These are phyloP conservation scores for Letharia columbiana DNA, from an alignment of 495 filamentous ascomycete species.

Conservation along the genomic window DNA sequence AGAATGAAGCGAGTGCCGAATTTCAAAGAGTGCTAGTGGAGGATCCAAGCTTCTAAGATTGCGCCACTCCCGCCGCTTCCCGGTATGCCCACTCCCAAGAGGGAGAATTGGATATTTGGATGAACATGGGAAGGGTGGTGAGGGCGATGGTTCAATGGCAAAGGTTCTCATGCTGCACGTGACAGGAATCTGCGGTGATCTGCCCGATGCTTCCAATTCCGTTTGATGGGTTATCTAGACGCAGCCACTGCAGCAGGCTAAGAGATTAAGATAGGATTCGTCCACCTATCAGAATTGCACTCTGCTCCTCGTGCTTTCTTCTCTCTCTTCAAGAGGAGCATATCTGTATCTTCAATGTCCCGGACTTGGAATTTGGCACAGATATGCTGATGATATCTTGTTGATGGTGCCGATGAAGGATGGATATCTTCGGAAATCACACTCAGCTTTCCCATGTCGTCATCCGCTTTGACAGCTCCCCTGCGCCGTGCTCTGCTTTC, in stretches of 20 bases:
- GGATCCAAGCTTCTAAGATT: background rate
- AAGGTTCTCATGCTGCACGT: background rate
- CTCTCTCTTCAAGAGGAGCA: background rate
- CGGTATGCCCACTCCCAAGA: background rate
- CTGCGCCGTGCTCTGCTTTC: background rate
- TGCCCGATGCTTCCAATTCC: too few relatives aligned
- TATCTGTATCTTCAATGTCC: background rate
- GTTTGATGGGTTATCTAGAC: background rate
- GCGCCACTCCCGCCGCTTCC: slow-evolving; percentile 7
- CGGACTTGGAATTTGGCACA: background rate
- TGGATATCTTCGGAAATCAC: slow-evolving; percentile 3
- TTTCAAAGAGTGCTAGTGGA: background rate
- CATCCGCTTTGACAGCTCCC: background rate
- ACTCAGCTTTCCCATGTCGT: background rate
- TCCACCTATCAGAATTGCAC: slow-evolving; percentile 10
- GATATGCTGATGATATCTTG: background rate
- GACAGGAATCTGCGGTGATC: background rate
- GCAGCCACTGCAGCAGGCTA: background rate
- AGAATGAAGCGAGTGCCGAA: background rate
- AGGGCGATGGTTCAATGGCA: background rate
- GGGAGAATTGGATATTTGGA: background rate
- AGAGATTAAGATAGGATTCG: background rate
- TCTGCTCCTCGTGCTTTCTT: slow-evolving; percentile 5
- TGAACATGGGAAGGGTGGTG: background rate
- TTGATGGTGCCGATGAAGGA: too few relatives aligned